These are phyloP conservation scores for Coemansia sp. DNA, from an alignment of 192 early-diverging fungal species.

Conservation along the genomic window DNA sequence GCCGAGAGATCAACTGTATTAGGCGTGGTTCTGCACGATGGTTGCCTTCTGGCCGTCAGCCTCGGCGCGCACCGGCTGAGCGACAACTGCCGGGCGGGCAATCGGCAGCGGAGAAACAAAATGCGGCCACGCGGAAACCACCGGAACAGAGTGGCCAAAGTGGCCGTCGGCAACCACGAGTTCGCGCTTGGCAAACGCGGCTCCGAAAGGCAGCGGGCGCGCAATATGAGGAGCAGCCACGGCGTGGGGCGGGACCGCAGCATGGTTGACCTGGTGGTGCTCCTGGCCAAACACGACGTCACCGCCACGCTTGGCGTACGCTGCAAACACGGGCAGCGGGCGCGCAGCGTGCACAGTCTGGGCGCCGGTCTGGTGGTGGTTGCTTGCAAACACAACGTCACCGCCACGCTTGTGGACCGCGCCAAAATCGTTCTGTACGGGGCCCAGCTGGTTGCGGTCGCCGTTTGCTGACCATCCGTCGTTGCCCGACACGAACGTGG, in stretches of 20 bases:
- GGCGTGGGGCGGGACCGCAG: neutral
- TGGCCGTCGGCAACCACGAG: constrained; percentile 39
- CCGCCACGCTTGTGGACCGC: constrained; percentile 18
- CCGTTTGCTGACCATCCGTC: constrained; percentile 53
- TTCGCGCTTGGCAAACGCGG: constrained; percentile 30
- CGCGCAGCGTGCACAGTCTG: constrained; percentile 4
- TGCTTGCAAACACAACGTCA: constrained; percentile 49
- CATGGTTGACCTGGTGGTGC: constrained; percentile 26
- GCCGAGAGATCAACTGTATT: neutral
- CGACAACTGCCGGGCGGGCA: neutral
- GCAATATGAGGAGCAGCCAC: neutral
- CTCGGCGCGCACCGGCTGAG: constrained; percentile 3
- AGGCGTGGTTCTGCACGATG: constrained; percentile 44
- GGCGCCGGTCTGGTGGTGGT: constrained; percentile 32
- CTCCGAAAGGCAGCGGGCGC: neutral
- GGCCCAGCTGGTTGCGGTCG: constrained; percentile 40
- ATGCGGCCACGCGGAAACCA: neutral
- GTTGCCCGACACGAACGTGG: constrained; percentile 37
- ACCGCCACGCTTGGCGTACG: constrained; percentile 19
- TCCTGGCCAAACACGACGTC: constrained; percentile 49
- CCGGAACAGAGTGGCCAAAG: neutral
- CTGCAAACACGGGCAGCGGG: constrained; percentile 21
- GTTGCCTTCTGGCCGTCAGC: constrained; percentile 20
- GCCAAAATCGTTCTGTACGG: constrained; percentile 48
- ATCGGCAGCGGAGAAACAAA: constrained; percentile 3